A percentile compares a stretch with the other conserved stretches of the same genome.
These are phyloP conservation scores for Scedosporium apiospermum DNA, from an alignment of 2,329 filamentous ascomycete genomes.

Conservation along the genomic window DNA sequence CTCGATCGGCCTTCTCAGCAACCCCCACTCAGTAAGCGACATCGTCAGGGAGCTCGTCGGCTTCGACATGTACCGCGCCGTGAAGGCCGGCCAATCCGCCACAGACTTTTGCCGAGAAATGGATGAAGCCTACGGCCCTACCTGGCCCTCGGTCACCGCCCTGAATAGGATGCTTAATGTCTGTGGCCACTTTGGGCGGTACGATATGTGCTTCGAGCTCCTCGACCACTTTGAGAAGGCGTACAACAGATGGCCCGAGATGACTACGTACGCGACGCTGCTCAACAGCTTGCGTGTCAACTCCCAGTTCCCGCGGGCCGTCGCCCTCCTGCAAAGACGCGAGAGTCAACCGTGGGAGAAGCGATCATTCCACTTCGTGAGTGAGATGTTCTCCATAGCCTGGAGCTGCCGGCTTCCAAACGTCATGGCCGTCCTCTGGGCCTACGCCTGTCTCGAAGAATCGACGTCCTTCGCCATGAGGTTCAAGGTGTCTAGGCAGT, in stretches of 20 bases:
- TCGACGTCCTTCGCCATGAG: constrained; percentile 19
- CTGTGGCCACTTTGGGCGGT: constrained; percentile 27
- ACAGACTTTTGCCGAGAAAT: constrained; percentile 30
- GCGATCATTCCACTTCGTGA: background rate
- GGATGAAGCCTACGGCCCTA: constrained; percentile 30
- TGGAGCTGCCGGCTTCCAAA: constrained; percentile 13
- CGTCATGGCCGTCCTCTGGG: constrained; percentile 21
- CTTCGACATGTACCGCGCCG: constrained; percentile 31
- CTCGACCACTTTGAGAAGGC: background rate
- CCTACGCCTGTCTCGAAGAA: constrained; percentile 19
- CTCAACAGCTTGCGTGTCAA: background rate
- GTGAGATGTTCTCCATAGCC: background rate
- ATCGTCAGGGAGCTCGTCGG: constrained; percentile 33
- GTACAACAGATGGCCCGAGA: constrained; percentile 1
- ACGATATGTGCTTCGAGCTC: background rate
- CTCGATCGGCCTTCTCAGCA: constrained; percentile 30
- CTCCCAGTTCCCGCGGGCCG: background rate
- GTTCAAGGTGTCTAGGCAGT: constrained; percentile 10
- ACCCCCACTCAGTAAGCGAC: constrained; percentile 22
- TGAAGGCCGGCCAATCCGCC: constrained; percentile 23
- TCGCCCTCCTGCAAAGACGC: background rate
- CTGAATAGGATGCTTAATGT: constrained; percentile 31
- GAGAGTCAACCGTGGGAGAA: background rate
- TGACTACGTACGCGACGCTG: constrained; percentile 7
- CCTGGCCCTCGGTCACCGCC: constrained; percentile 31